Base-by-base conservation (phyloP, 2,329 filamentous ascomycete genomes). In the Helminthosporium solani region DNA sequence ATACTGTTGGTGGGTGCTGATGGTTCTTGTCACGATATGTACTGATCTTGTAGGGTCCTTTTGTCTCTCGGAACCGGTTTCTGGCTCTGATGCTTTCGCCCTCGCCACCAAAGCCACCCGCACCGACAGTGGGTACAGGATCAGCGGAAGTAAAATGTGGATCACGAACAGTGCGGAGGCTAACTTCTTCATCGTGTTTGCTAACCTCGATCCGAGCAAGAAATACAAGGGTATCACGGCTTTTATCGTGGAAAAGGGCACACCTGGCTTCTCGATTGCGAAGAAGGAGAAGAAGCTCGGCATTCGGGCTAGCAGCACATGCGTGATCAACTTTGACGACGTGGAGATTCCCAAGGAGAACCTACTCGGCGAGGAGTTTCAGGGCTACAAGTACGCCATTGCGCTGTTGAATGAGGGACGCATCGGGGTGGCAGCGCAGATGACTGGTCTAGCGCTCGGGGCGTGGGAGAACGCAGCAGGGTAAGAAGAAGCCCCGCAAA, bases 201-300 rank as follows among this genome's bases (percentile, higher is more conserved):
- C 94, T 65, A 99, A 96, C 74, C 78, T 99, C 31, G 86, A 96
- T 68, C 91, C 87, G 0, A 85, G 83, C 75, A 90, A 92, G 76
- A 92, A 90, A 42, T 96, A 99, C 80, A 92, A 91, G 74, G 94
- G 94, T 47, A 99, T 99, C 72, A 91, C 90, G 2, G 94, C 94
- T 42, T 99, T 99, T 70, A 78, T 99, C 50, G 85, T 97, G 33
- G 91, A 96, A 74, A 96, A 96, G 78, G 86, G 79, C 63, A 88
- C 83, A 40, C 85, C 86, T 44, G 94, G 94, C 27, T 96, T 99
- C 78, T 85, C 83, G 50, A 95, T 99, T 64, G 90, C 94, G 33
- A 99, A 99, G 83, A 99, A 99, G 79, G 94, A 99, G 80, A 97
- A 97, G 86, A 99, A 99, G 79, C 85, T 99, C 39, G 94, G 94